These are phyloP conservation scores for Mycena latifolia DNA, from an alignment of 768 basidiomycete species.

Conservation along the genomic window DNA sequence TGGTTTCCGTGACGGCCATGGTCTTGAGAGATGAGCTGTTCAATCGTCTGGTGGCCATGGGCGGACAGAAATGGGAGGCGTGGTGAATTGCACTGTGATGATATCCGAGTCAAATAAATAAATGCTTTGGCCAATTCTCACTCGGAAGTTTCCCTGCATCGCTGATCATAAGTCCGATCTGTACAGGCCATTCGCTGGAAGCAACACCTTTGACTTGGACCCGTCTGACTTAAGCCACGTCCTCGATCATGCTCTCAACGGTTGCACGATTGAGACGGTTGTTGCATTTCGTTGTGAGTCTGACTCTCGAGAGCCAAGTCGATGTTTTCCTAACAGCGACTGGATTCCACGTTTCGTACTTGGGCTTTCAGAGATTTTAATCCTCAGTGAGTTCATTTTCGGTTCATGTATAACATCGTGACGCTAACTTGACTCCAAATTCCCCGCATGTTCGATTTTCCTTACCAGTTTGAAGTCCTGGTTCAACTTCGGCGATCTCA, in stretches of 20 bases:
- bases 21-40: slow-evolving; percentile 39
- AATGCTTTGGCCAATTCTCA: slow-evolving; percentile 16
- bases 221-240: neutral
- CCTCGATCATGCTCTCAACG: neutral
- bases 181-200: too few relatives aligned
- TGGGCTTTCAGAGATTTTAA: too few relatives aligned
- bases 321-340: too few relatives aligned
- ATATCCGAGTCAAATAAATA: slow-evolving; percentile 23
- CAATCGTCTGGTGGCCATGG: slow-evolving; percentile 31
- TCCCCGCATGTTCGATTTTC: neutral
- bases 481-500: neutral
- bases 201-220: slow-evolving; percentile 9
- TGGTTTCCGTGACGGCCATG: slow-evolving; percentile 40
- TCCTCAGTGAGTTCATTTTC: neutral
- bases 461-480: neutral
- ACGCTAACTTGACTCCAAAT: slow-evolving; percentile 1
- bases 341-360: too few relatives aligned
- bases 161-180: slow-evolving; percentile 10
- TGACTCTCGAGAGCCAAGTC: neutral
- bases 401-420: neutral
- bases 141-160: slow-evolving; percentile 12
- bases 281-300: neutral
- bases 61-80: slow-evolving; percentile 33
- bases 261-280: neutral
- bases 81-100: slow-evolving; percentile 28